A percentile compares a stretch with the other conserved stretches of the same genome.
phyloP scores from a whole-genome alignment of 176 grass and related monocot species.

The Coix lacrymajobi region DNA sequence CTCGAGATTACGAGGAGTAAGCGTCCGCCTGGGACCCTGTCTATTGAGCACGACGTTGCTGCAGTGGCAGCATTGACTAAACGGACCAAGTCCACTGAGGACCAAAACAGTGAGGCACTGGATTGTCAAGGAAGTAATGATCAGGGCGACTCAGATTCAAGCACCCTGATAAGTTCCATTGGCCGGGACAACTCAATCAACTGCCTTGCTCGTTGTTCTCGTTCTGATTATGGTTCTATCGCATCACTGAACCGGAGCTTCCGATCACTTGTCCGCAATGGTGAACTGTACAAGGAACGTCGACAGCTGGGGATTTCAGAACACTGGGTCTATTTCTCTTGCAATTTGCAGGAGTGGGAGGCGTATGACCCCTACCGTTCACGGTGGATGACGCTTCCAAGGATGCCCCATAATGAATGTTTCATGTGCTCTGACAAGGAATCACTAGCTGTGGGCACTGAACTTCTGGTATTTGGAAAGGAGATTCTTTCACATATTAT shows the following conservation, averaged over 20 bases:
- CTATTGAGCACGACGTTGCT: constrained; percentile 29
- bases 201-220: constrained; percentile 69
- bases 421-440: constrained; percentile 95
- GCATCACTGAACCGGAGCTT: constrained; percentile 68
- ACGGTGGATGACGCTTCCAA: constrained; percentile 88
- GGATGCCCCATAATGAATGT: constrained; percentile 87
- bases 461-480: constrained; percentile 91
- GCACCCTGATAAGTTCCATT: constrained; percentile 69
- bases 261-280: constrained; percentile 55
- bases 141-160: constrained; percentile 51
- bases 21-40: constrained; percentile 20
- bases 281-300: constrained; percentile 73
- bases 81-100: constrained; percentile 21
- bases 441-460: constrained; percentile 85
- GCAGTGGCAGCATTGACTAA: constrained; percentile 16
- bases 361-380: constrained; percentile 78
- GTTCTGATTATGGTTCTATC: constrained; percentile 78
- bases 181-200: constrained; percentile 84
- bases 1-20: constrained; percentile 78
- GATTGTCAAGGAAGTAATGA: constrained; percentile 44
- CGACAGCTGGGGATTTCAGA: constrained; percentile 65
- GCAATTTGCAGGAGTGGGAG: constrained; percentile 86
- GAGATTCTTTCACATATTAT: constrained; percentile 73
- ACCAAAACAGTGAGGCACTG: not conserved
- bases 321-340: constrained; percentile 98